Conservation (phyloP, 371 early-diverging fungal species). For the Sporodiniella umbellata region DNA sequence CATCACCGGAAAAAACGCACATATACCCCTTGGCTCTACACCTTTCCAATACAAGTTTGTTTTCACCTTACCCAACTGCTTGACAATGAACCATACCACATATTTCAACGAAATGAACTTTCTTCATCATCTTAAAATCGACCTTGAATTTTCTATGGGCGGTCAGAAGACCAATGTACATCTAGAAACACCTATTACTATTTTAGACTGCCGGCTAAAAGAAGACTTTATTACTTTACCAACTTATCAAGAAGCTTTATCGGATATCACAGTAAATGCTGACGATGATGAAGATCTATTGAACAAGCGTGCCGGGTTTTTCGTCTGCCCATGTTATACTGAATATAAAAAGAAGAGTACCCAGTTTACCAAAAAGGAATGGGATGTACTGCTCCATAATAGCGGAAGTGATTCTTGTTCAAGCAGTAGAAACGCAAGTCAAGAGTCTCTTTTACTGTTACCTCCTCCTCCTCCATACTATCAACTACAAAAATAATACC, state of each 20-base stretch:
- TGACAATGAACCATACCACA: constrained; percentile 41
- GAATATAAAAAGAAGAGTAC: constrained; percentile 41
- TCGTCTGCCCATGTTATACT: constrained; percentile 42
- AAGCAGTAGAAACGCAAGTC: constrained; percentile 4
- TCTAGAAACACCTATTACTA: constrained; percentile 44
- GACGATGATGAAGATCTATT: constrained; percentile 17
- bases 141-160: constrained; percentile 27
- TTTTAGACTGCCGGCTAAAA: constrained; percentile 43
- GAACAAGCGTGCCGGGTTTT: constrained; percentile 24
- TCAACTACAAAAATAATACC: constrained; percentile 1
- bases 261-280: constrained; percentile 20
- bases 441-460: background rate
- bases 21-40: constrained; percentile 28
- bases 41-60: constrained; percentile 43
- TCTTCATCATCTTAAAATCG: constrained; percentile 33
- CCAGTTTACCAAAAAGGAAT: constrained; percentile 19
- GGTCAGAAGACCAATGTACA: constrained; percentile 21
- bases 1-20: constrained; percentile 38
- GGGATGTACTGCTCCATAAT: constrained; percentile 27
- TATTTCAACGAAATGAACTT: constrained; percentile 37
- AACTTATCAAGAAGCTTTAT: constrained; percentile 37
- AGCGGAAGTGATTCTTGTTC: background rate
- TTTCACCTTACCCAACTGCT: constrained; percentile 42
- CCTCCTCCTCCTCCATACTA: constrained; percentile 19
- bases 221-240: constrained; percentile 41